phyloP scores from a whole-genome alignment of 768 basidiomycete genomes.

The Tricholoma sp. region DNA sequence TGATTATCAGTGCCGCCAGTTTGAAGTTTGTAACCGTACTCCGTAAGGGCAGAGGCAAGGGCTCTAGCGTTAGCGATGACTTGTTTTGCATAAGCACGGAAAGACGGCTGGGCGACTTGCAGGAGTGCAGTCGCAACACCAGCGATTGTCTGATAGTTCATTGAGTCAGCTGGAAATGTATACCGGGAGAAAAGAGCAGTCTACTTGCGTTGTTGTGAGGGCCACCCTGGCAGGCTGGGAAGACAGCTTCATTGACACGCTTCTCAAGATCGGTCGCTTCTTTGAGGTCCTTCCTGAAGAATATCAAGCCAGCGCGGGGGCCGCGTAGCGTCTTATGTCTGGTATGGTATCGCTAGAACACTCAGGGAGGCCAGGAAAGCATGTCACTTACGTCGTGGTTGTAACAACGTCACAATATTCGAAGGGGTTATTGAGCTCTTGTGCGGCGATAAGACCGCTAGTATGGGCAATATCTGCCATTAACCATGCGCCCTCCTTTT shows the following conservation, averaged over 20 bases:
- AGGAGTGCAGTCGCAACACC: slow-evolving; percentile 89
- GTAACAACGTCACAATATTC: slow-evolving; percentile 96
- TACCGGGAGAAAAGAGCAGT: not conserved
- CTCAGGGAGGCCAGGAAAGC: not conserved
- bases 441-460: slow-evolving; percentile 89
- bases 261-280: slow-evolving; percentile 85
- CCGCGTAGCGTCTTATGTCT: slow-evolving; percentile 99
- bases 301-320: slow-evolving; percentile 95
- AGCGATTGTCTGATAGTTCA: slow-evolving; percentile 71
- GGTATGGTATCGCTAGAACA: slow-evolving; percentile 6
- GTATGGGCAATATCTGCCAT: slow-evolving; percentile 99
- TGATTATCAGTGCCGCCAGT: slow-evolving; percentile 97
- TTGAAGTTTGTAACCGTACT: slow-evolving; percentile 91
- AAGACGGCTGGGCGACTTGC: slow-evolving; percentile 86
- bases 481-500: slow-evolving; percentile 86
- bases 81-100: slow-evolving; percentile 89
- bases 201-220: slow-evolving; percentile 92
- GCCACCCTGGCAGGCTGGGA: slow-evolving; percentile 99
- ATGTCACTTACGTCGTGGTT: slow-evolving; percentile 76
- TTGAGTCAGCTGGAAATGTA: not conserved
- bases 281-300: slow-evolving; percentile 92
- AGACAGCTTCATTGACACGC: slow-evolving; percentile 96
- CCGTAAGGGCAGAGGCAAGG: slow-evolving; percentile 65
- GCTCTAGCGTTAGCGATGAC: slow-evolving; percentile 85
- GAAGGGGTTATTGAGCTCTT: slow-evolving; percentile 88